Evolutionary conservation across 495 filamentous ascomycete genomes (phyloP).

Genomic region (Oidiodendron maius): DNA sequence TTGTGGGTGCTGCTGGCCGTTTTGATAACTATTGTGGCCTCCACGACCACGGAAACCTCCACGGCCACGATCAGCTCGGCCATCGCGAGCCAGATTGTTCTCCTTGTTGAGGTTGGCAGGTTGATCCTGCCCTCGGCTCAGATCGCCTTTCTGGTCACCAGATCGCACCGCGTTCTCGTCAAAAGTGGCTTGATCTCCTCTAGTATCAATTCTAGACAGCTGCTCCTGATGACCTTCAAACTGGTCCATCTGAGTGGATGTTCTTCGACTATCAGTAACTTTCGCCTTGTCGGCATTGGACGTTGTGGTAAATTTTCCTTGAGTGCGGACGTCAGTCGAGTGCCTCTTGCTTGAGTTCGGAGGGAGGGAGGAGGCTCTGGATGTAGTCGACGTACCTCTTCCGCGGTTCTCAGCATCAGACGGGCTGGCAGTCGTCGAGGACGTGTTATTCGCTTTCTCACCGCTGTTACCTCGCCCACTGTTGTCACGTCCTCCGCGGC

Average conservation of each 20-base stretch:
- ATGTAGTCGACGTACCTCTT: conserved; percentile 17
- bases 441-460: conserved; percentile 32
- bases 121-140: conserved; percentile 16
- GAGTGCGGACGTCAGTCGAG: conserved; percentile 40
- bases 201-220: not conserved
- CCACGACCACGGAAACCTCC: conserved; percentile 50
- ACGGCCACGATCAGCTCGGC: conserved; percentile 46
- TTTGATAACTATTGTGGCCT: conserved; percentile 32
- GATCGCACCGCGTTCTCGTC: conserved; percentile 12
- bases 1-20: conserved; percentile 28
- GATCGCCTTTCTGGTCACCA: conserved; percentile 20
- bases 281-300: conserved; percentile 32
- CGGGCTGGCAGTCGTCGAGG: conserved; percentile 1
- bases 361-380: conserved; percentile 18
- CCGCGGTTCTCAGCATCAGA: conserved; percentile 7
- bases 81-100: conserved; percentile 31
- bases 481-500: conserved; percentile 46
- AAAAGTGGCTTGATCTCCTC: conserved; percentile 5
- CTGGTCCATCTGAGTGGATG: not conserved
- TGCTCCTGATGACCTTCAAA: conserved; percentile 3
- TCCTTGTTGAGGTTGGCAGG: conserved; percentile 13
- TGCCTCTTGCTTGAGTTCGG: conserved; percentile 37
- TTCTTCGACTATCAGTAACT: conserved; percentile 10
- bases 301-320: conserved; percentile 30
- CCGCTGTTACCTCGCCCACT: conserved; percentile 43